Percentiles rank a stretch among this genome's conserved stretches.
phyloP scores from a whole-genome alignment of 129 eudicot species.

The Rutidosis leptorrhynchoides region DNA sequence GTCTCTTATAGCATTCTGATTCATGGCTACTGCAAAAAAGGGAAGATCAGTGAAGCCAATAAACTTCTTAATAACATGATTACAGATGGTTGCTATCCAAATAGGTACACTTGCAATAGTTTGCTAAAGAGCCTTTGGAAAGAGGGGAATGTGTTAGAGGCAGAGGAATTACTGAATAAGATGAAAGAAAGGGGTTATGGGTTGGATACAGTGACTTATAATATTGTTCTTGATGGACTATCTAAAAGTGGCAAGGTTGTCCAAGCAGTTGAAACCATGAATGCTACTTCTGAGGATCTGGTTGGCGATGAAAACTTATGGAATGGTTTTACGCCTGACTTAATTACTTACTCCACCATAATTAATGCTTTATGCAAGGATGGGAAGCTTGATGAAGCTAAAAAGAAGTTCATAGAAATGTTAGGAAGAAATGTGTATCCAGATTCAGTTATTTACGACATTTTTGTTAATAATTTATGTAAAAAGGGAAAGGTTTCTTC shows the following conservation, averaged over 20 bases:
- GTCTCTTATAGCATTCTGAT: slow-evolving; percentile 66
- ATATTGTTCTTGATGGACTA: slow-evolving; percentile 78
- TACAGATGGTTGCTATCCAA: slow-evolving; percentile 50
- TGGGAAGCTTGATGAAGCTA: slow-evolving; percentile 89
- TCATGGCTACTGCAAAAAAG: slow-evolving; percentile 82
- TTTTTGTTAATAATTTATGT: slow-evolving; percentile 58
- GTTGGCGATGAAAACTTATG: slow-evolving; percentile 24
- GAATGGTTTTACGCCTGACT: slow-evolving; percentile 60
- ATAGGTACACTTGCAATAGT: slow-evolving; percentile 72
- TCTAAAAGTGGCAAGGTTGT: slow-evolving; percentile 75
- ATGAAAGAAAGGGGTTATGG: slow-evolving; percentile 75
- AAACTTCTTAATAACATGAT: slow-evolving; percentile 60
- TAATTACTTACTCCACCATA: slow-evolving; percentile 76
- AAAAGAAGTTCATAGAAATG: slow-evolving; percentile 82
- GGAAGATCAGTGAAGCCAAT: slow-evolving; percentile 54
- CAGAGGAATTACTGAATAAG: slow-evolving; percentile 70
- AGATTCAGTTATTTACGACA: slow-evolving; percentile 69
- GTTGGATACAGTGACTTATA: slow-evolving; percentile 70
- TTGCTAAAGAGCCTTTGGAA: slow-evolving; percentile 83
- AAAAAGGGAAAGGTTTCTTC: slow-evolving; percentile 68
- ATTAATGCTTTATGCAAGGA: slow-evolving; percentile 68
- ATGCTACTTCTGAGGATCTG: slow-evolving; percentile 26
- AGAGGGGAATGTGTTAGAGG: slow-evolving; percentile 72
- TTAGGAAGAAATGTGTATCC: slow-evolving; percentile 61
- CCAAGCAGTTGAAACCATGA: slow-evolving; percentile 71